phyloP scores from a whole-genome alignment of 495 filamentous ascomycete species.

The Venustampulla echinocandica region DNA sequence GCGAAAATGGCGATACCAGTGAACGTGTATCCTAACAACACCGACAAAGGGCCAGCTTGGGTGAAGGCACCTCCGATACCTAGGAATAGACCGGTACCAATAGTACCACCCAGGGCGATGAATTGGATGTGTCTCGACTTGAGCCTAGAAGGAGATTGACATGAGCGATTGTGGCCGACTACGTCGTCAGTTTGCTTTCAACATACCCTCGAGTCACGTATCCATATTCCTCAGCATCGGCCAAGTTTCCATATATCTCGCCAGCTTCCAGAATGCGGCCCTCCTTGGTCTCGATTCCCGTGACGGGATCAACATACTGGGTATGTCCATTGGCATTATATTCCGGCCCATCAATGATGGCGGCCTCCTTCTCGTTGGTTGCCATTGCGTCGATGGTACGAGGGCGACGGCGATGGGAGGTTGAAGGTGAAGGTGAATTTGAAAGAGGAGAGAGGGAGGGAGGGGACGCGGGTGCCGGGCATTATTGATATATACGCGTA shows the following conservation, averaged over 20 bases:
- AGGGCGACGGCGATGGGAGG: no score
- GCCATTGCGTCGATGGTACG: neutral
- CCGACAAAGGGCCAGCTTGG: constrained; percentile 53
- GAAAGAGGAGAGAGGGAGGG: neutral
- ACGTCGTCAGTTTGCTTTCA: neutral
- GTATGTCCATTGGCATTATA: constrained; percentile 12
- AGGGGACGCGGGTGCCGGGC: neutral
- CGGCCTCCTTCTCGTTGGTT: constrained; percentile 11
- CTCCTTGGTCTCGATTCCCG: constrained; percentile 14
- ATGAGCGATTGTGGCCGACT: neutral
- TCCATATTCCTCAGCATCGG: constrained; percentile 21
- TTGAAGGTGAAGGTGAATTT: neutral
- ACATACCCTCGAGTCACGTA: constrained; percentile 25
- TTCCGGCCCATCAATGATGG: constrained; percentile 5
- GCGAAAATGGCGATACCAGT: constrained; percentile 56
- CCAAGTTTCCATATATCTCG: constrained; percentile 20
- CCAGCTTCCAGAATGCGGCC: constrained; percentile 17
- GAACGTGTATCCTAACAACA: constrained; percentile 63
- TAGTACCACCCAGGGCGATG: constrained; percentile 60
- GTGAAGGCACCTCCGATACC: constrained; percentile 57
- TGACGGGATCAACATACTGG: constrained; percentile 14
- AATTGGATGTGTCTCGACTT: constrained; percentile 50
- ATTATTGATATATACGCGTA: neutral
- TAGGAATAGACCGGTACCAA: constrained; percentile 70
- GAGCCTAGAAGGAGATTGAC: constrained; percentile 8